A percentile compares a stretch with the other conserved stretches of the same genome.
phyloP scores from a whole-genome alignment of 1,139 yeast genomes.

The Suhomyces bribrorum region DNA sequence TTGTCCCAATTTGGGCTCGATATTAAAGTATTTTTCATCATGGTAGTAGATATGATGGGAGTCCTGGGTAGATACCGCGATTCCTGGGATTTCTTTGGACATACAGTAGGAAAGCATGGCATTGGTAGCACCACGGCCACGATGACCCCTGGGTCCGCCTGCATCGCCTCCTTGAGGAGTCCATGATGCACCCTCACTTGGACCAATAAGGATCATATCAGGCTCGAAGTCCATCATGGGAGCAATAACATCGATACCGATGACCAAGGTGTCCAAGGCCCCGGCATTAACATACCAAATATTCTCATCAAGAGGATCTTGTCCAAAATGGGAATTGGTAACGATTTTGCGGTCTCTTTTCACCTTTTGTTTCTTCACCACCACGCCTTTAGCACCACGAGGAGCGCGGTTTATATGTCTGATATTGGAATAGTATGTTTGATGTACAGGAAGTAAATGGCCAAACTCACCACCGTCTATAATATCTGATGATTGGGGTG shows the following conservation, averaged over 20 bases:
- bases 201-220: constrained; percentile 45
- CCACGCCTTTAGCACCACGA: constrained; percentile 24
- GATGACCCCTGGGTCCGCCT: constrained; percentile 6
- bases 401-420: constrained; percentile 18
- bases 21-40: constrained; percentile 29
- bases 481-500: constrained; percentile 3
- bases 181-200: constrained; percentile 33
- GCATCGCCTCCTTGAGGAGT: constrained; percentile 11
- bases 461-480: constrained; percentile 39
- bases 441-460: constrained; percentile 36
- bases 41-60: constrained; percentile 35
- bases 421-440: constrained; percentile 29
- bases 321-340: constrained; percentile 25
- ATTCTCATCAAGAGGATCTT: constrained; percentile 36
- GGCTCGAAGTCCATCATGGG: constrained; percentile 36
- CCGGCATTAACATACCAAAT: constrained; percentile 44
- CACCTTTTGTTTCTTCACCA: constrained; percentile 11
- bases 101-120: constrained; percentile 14
- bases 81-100: constrained; percentile 28
- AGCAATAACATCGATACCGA: constrained; percentile 36
- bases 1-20: constrained; percentile 14
- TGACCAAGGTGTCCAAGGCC: constrained; percentile 31
- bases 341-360: constrained; percentile 4
- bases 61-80: constrained; percentile 32
- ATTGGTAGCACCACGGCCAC: constrained; percentile 9